Evolutionary conservation across 2,329 filamentous ascomycete genomes (phyloP), one percentile per base, ranked within the genome.

Genomic region (Aspergillus sp.): DNA sequence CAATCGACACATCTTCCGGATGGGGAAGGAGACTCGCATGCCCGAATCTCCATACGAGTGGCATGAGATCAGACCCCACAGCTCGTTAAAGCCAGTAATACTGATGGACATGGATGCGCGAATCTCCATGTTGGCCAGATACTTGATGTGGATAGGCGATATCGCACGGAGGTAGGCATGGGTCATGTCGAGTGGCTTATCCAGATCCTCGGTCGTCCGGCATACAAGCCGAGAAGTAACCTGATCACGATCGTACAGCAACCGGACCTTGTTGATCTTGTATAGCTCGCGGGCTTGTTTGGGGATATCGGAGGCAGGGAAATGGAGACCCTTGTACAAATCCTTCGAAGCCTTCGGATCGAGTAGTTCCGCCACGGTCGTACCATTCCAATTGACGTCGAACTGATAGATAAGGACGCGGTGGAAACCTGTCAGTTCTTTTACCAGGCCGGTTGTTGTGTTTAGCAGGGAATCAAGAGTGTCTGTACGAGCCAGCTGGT

Each of bases 51-150:
- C 88, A 57, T 94, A 94, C 0, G 84, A 80, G 61, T 95, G 89
- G 50, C 88, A 94, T 1, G 88, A 82, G 36, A 95, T 88, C 29
- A 95, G 70, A 0, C 89, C 90, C 90, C 89, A 95, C 0, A 95
- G 70, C 56, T 94, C 85, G 55, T 79, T 76, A 57, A 94, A 93
- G 0, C 86, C 86, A 53, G 88, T 93, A 59, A 95, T 86, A 1
- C 88, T 94, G 50, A 95, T 89, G 0, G 88, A 94, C 88, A 95
- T 95, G 53, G 88, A 94, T 0, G 88, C 88, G n/a, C 88, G 81
- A 0, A 94, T 88, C 5, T 83, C 84, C 89, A 95, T 95, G 61
- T 95, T 89, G 4, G 72, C 77, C 3, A 95, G 73, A 57, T 94
- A 95, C 60, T 94, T 94, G 46, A 94, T 66, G 38, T 94, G 90